Evolutionary conservation across 768 basidiomycete species (phyloP), one percentile per base, ranked within the genome.

Genomic region (Russula sp.): DNA sequence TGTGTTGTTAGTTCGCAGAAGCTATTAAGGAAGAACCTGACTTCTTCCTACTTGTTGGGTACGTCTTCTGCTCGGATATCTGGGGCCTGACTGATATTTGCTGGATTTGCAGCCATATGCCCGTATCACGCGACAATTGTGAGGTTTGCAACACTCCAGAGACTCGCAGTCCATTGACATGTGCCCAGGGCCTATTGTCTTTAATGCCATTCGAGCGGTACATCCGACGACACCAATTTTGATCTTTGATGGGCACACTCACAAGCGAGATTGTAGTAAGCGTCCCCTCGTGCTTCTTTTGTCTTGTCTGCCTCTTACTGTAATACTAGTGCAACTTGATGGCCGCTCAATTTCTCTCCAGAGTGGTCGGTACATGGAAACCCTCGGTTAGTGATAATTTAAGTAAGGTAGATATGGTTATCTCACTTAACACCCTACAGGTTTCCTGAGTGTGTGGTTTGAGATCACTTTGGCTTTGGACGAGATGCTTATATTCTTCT

Each of bases 331-430:
- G 25, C 25, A 29, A 29, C 3, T 29, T 3, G 25, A 29, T 29
- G 25, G 25, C 25, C 79, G 86, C n/a, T 85, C 86, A 0, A 90
- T 93, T 77, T 78, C 86, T 2, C 70, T 94, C 63, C 89, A 92
- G 68, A 87, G 90, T 29, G 25, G 94, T 18, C 78, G 91, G 25
- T 96, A 95, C 70, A 89, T 96, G 87, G 94, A 97, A 74, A 97
- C 93, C 10, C 76, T 95, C 57, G 92, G 90, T 87, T 53, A 13
- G 81, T 68, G 55, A 13, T 11, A 16, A 51, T 14, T 34, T 9
- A 6, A 29, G 3, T n/a, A 43, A 11, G 5, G 20, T 42, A n/a
- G 1, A 13, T 53, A 1, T 29, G 3, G 1, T 29, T 29, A 29
- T 29, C 25, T 29, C 25, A 29, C 25, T 29, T 29, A 29, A 2